These are phyloP conservation scores for Arthrocladium fulminans DNA, from an alignment of 2,329 filamentous ascomycete species.

Conservation along the genomic window DNA sequence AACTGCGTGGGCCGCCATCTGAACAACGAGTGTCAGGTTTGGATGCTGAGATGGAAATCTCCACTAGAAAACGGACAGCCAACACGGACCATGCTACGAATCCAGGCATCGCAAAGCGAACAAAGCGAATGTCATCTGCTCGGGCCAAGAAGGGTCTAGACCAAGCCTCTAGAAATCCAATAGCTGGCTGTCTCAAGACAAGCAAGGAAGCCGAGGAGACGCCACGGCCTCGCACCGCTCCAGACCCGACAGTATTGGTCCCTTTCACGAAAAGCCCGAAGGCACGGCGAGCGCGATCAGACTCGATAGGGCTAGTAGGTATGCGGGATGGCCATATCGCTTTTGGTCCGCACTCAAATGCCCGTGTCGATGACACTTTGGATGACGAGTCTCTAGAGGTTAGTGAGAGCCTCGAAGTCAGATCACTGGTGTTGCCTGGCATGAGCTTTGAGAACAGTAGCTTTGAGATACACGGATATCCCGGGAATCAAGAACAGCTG, in stretches of 20 bases:
- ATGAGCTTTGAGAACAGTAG: background rate
- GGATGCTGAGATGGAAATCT: background rate
- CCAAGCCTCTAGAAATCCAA: slow-evolving; percentile 1
- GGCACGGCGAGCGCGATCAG: background rate
- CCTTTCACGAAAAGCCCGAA: slow-evolving; percentile 5
- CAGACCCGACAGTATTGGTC: slow-evolving; percentile 1
- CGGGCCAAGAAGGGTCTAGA: slow-evolving; percentile 2
- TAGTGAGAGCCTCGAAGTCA: background rate
- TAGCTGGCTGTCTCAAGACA: background rate
- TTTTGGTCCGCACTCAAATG: background rate
- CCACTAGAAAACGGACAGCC: background rate
- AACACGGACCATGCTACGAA: background rate
- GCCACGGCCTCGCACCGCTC: slow-evolving; percentile 4
- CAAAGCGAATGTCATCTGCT: background rate
- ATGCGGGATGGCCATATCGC: background rate
- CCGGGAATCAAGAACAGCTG: background rate
- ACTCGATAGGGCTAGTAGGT: background rate
- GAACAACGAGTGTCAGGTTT: background rate
- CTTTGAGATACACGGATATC: background rate
- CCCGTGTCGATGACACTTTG: slow-evolving; percentile 2
- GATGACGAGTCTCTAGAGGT: background rate
- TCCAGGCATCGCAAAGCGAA: background rate
- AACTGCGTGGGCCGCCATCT: background rate
- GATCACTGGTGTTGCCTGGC: background rate
- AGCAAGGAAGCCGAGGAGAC: background rate